phyloP scores from a whole-genome alignment of 2,329 filamentous ascomycete genomes.

The Fusarium euwallaceae region DNA sequence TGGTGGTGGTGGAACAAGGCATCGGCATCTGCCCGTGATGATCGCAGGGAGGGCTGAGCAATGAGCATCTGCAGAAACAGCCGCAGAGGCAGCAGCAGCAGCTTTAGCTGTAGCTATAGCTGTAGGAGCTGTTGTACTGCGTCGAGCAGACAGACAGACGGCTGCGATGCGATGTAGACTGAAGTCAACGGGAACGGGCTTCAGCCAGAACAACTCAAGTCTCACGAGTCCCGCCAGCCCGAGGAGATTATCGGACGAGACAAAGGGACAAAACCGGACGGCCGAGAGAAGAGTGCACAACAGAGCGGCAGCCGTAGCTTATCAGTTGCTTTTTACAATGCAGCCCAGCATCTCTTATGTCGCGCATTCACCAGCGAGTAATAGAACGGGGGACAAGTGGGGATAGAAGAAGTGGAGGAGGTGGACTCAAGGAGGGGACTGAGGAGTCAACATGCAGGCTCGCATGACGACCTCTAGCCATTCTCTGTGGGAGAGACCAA shows the following conservation, averaged over 20 bases:
- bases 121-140: conserved; percentile 27
- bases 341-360: conserved; percentile 43
- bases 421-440: conserved; percentile 44
- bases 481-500: conserved; percentile 3
- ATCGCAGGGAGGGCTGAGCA: conserved; percentile 17
- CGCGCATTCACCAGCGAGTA: conserved; percentile 43
- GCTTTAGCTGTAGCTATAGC: conserved; percentile 14
- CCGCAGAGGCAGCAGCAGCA: not conserved
- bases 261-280: conserved; percentile 39
- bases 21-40: conserved; percentile 28
- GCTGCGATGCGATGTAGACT: conserved; percentile 10
- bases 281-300: conserved; percentile 39
- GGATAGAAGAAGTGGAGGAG: conserved; percentile 43
- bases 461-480: conserved; percentile 31
- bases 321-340: conserved; percentile 45
- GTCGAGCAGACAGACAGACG: conserved; percentile 10
- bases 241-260: conserved; percentile 26
- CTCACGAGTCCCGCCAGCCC: conserved; percentile 33
- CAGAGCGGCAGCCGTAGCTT: conserved; percentile 47
- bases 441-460: conserved; percentile 40
- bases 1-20: conserved; percentile 40
- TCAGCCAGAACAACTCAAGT: conserved; percentile 28
- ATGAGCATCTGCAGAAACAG: conserved; percentile 19
- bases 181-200: conserved; percentile 32
- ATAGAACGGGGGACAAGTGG: conserved; percentile 36